Conservation (phyloP, 305 asterid genomes). For the Solanum chacoense region DNA sequence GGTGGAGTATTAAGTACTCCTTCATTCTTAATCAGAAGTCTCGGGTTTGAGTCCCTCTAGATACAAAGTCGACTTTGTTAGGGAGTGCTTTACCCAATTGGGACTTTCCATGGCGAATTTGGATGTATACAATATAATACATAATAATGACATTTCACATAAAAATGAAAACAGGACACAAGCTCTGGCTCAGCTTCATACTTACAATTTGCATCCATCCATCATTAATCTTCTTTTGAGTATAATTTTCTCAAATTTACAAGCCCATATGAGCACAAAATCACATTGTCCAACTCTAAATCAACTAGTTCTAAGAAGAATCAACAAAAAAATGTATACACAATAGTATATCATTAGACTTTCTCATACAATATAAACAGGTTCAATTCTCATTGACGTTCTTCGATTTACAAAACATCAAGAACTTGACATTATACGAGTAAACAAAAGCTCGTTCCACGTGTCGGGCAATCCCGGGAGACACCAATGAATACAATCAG, state of each 20-base stretch:
- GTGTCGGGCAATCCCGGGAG: constrained; percentile 33
- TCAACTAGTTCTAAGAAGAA: neutral
- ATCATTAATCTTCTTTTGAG: too few relatives aligned
- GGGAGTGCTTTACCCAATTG: neutral
- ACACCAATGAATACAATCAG: constrained; percentile 41
- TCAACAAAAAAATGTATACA: neutral
- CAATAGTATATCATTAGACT: neutral
- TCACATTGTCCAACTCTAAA: neutral
- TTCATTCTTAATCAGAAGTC: neutral
- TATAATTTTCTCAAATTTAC: neutral
- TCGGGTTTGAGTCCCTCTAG: neutral
- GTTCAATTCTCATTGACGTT: neutral
- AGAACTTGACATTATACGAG: constrained; percentile 4
- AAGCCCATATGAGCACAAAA: neutral
- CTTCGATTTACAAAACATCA: neutral
- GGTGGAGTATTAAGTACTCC: fast-evolving
- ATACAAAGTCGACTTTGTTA: neutral
- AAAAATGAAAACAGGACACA: neutral
- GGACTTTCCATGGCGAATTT: neutral
- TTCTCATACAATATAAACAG: neutral
- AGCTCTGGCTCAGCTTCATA: neutral
- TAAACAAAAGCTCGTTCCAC: constrained; percentile 26
- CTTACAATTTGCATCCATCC: neutral
- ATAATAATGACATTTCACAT: neutral
- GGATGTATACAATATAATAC: neutral